Evolutionary conservation across 768 basidiomycete species (phyloP).

Genomic region (Nevesoporus exiguus): DNA sequence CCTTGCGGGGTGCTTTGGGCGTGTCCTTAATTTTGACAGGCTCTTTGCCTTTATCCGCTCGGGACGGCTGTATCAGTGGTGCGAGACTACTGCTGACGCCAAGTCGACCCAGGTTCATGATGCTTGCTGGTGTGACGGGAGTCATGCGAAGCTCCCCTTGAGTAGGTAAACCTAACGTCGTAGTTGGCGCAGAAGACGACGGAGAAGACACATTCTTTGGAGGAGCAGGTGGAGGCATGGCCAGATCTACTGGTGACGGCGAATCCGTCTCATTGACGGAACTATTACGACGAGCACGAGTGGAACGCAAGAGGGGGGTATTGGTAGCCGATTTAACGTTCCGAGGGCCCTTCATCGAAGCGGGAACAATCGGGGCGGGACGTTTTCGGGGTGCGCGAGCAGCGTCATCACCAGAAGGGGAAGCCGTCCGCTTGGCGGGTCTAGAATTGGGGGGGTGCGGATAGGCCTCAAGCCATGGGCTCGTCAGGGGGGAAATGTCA

Average conservation of each 20-base stretch:
- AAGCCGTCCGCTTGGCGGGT: conserved; percentile 50
- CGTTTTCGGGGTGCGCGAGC: conserved; percentile 49
- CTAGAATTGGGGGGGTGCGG: conserved; percentile 33
- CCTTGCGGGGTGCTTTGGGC: conserved; percentile 28
- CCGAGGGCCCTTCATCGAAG: conserved; percentile 24
- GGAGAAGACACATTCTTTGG: conserved; percentile 30
- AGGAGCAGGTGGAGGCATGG: conserved; percentile 83
- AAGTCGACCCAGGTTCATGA: conserved; percentile 82
- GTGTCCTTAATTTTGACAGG: conserved; percentile 29
- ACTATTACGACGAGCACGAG: conserved; percentile 42
- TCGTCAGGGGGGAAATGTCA: conserved; percentile 77
- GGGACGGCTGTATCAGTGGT: conserved; percentile 24
- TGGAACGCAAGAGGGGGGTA: conserved; percentile 53
- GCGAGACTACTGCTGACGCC: conserved; percentile 48
- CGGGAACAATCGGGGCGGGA: conserved; percentile 39
- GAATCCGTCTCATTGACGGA: conserved; percentile 50
- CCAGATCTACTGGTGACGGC: conserved; percentile 83
- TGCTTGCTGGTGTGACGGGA: conserved; percentile 87
- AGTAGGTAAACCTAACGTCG: conserved; percentile 3
- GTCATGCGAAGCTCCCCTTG: conserved; percentile 39
- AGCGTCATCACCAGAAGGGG: conserved; percentile 53
- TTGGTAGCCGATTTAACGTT: conserved; percentile 51
- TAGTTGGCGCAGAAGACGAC: conserved; percentile 4
- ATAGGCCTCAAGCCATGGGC: conserved; percentile 73
- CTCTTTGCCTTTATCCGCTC: conserved; percentile 28